phyloP scores from a whole-genome alignment of 179 eudicot genomes.

The Beta lomatogona region DNA sequence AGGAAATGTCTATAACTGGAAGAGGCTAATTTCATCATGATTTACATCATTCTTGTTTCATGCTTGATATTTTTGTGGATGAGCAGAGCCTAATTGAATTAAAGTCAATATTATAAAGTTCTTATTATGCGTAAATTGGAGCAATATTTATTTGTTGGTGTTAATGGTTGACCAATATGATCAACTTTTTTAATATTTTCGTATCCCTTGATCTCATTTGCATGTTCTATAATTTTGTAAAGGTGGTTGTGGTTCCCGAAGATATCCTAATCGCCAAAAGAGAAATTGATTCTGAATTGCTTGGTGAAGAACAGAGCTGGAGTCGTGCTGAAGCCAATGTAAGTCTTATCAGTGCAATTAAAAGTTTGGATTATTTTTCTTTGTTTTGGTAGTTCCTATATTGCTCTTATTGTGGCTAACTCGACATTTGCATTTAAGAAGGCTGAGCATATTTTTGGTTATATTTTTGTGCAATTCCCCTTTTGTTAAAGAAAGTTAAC shows the following conservation, averaged over 20 bases:
- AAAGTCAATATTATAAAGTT: no score
- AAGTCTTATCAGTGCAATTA: conserved; percentile 27
- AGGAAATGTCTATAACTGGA: not conserved
- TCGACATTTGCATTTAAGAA: not conserved
- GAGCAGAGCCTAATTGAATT: not conserved
- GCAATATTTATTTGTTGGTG: no score
- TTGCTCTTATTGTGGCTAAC: not conserved
- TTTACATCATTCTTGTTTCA: not conserved
- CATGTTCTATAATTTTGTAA: not conserved
- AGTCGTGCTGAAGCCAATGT: conserved; percentile 70
- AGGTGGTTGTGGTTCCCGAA: conserved; percentile 62
- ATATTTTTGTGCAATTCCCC: not conserved
- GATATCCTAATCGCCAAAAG: conserved; percentile 64
- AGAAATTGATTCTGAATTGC: conserved; percentile 78
- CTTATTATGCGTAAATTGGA: no score
- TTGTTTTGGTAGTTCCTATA: not conserved
- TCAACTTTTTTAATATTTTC: not conserved
- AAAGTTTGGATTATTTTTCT: not conserved
- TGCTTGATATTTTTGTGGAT: not conserved
- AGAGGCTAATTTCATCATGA: not conserved
- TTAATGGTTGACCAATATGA: no score
- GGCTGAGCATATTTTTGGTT: not conserved
- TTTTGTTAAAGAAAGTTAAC: no score
- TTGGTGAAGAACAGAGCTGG: conserved; percentile 80
- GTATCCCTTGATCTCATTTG: conserved; percentile 8